Evolutionary conservation across 2,329 filamentous ascomycete genomes (phyloP), one percentile per base, ranked within the genome.

Genomic region (Fusarium zealandicum): DNA sequence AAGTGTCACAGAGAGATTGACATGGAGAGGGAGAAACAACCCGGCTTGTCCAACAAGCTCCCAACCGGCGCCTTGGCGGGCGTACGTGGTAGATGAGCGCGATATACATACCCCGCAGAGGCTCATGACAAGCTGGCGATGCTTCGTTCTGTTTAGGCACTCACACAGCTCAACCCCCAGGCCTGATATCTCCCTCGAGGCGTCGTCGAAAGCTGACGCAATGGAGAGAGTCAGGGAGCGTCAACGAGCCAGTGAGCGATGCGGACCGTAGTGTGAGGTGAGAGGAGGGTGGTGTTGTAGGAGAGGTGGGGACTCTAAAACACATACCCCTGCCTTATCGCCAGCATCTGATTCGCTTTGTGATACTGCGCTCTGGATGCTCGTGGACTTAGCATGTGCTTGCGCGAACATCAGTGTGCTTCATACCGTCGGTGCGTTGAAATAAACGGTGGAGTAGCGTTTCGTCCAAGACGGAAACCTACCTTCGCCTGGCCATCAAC

Each of bases 161-260:
- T 39, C 27, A 37, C 27, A 32, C 27, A 30, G 9, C 18, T 16
- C 25, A 37, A 36, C 48, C 54, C 7, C 41, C 28, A 59, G 43
- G 18, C 3, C 3, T 48, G 53, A 38, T 30, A 50, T 47, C 48
- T 59, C 46, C 27, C 48, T 59, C 46, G 22, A 45, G 42, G 37
- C 20, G 32, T 49, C 35, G 42, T 53, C 20, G 33, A 54, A 50
- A 57, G 47, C 61, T 64, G 61, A 64, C 58, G 58, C 61, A 64
- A 63, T 64, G 51, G 57, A 52, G 43, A 46, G 45, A 50, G 46
- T 45, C 43, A 51, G 25, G 51, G 41, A 59, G 47, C 40, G 47
- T 12, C 31, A 52, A 35, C 51, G 46, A 42, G 35, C 54, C 51
- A 42, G 59, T 48, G 51, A 63, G 45, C 59, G 54, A 45, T 47